Conservation (phyloP, 139 green algal genomes). For the Chara braunii region DNA sequence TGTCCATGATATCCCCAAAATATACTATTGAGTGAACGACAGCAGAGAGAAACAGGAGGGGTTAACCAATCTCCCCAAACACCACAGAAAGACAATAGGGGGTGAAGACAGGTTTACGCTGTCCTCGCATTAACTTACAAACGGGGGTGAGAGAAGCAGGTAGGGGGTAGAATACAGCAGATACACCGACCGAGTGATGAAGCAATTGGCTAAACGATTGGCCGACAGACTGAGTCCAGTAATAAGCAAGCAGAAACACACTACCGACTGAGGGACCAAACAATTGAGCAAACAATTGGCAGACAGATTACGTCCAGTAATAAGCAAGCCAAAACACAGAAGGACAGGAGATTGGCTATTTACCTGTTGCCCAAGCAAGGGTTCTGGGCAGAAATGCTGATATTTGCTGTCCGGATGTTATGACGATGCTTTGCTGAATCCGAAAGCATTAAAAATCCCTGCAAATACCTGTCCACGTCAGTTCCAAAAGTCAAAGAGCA, state of each 20-base stretch:
- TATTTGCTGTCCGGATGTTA: conserved; percentile 3
- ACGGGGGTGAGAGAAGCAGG: too few relatives aligned
- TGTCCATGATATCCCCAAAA: too few relatives aligned
- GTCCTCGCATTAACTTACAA: too few relatives aligned
- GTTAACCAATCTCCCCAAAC: too few relatives aligned
- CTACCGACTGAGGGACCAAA: conserved; percentile 4
- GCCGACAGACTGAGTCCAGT: background rate
- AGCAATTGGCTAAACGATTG: background rate
- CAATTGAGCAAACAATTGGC: background rate
- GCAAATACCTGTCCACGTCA: too few relatives aligned
- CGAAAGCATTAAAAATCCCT: conserved; percentile 32
- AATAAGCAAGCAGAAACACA: conserved; percentile 9
- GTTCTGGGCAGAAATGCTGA: conserved; percentile 26
- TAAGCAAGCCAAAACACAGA: conserved; percentile 6
- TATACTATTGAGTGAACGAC: too few relatives aligned
- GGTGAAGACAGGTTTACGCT: too few relatives aligned
- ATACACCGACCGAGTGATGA: too few relatives aligned
- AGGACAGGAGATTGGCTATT: background rate
- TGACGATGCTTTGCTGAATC: conserved; percentile 12
- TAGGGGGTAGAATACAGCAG: too few relatives aligned
- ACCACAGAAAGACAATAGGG: too few relatives aligned
- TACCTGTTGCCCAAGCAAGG: conserved; percentile 33
- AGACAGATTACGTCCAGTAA: background rate
- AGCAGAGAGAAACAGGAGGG: too few relatives aligned
- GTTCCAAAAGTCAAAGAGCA: too few relatives aligned